phyloP scores from a whole-genome alignment of 495 filamentous ascomycete genomes.

The Gamarada debralockiae region DNA sequence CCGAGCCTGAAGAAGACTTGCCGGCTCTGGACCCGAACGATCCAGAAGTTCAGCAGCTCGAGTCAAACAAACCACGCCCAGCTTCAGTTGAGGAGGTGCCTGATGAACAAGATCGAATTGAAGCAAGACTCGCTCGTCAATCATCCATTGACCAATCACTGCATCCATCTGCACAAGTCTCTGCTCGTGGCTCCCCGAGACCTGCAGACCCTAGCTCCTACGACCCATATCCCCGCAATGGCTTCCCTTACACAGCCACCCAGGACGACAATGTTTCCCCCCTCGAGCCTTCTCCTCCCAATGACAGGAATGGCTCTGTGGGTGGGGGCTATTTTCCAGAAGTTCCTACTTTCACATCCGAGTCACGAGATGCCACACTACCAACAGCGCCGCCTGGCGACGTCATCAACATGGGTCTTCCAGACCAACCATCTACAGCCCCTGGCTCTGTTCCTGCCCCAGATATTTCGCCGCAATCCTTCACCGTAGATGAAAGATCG shows the following conservation, averaged over 20 bases:
- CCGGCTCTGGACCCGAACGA: constrained; percentile 52
- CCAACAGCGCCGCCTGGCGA: constrained; percentile 23
- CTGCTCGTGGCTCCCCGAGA: constrained; percentile 19
- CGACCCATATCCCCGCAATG: constrained; percentile 21
- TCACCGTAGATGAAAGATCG: constrained; percentile 12
- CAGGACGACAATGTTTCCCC: constrained; percentile 34
- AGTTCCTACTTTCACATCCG: constrained; percentile 35
- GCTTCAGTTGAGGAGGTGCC: constrained; percentile 55
- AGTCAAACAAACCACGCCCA: constrained; percentile 38
- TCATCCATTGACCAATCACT: constrained; percentile 45
- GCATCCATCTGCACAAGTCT: constrained; percentile 44
- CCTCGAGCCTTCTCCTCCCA: constrained; percentile 26
- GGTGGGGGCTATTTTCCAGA: constrained; percentile 53
- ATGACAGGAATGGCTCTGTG: constrained; percentile 32
- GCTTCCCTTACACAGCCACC: constrained; percentile 21
- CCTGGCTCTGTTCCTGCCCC: constrained; percentile 6
- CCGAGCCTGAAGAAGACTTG: constrained; percentile 37
- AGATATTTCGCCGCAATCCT: constrained; percentile 16
- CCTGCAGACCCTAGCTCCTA: constrained; percentile 9
- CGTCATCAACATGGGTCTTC: constrained; percentile 15
- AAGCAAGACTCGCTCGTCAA: constrained; percentile 28
- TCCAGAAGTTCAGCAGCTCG: constrained; percentile 55
- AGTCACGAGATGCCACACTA: constrained; percentile 9
- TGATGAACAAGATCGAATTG: constrained; percentile 37
- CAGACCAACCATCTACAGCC: constrained; percentile 25